Evolutionary conservation across 352 stramenopile species (phyloP), one percentile per base, ranked within the genome.

Genomic region (Phytophthora boehmeriae): DNA sequence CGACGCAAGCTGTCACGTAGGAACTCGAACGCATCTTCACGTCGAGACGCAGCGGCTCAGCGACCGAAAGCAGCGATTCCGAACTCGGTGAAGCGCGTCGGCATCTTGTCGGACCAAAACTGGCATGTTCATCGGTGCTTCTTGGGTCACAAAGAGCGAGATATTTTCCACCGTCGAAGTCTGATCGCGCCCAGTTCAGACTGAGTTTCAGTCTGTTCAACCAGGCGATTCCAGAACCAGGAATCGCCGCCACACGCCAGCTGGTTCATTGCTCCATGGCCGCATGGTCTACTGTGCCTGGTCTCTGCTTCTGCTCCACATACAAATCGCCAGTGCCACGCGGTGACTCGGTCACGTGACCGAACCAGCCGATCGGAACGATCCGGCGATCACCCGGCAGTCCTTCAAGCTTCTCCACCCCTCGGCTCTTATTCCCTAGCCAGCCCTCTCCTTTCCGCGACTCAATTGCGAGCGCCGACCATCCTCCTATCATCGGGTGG

Each of bases 1-100:
- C 32, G 35, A 66, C 44, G 27, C 62, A 70, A 70, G 57, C 62
- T 70, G 62, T 66, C 62, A 61, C 20, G 23, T 32, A 50, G 62
- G 62, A 70, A 70, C 47, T 16, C 25, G 25, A 30, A 30, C 25
- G 25, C 25, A 30, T 30, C 25, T 30, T 6, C 25, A 6, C 6
- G 25, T 30, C 6, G 25, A 30, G 25, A 30, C 25, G 25, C 25
- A 30, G 25, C 25, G 25, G 25, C 6, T 3, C 25, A 30, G 25
- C 6, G 6, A 30, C 3, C 25, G 3, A 8, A 30, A 30, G 25
- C 6, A 30, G 6, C 25, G n/a, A 30, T 30, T 30, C 25, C 25
- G 25, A n/a, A 30, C 25, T 30, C 25, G 25, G 25, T 30, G 25
- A 30, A 6, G 3, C 6, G 25, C 25, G n/a, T 36, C 34, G 34